A percentile compares a stretch with the other conserved stretches of the same genome.
Conservation (phyloP, 2,329 filamentous ascomycete species). For the Purpureocillium takamizusanense region DNA sequence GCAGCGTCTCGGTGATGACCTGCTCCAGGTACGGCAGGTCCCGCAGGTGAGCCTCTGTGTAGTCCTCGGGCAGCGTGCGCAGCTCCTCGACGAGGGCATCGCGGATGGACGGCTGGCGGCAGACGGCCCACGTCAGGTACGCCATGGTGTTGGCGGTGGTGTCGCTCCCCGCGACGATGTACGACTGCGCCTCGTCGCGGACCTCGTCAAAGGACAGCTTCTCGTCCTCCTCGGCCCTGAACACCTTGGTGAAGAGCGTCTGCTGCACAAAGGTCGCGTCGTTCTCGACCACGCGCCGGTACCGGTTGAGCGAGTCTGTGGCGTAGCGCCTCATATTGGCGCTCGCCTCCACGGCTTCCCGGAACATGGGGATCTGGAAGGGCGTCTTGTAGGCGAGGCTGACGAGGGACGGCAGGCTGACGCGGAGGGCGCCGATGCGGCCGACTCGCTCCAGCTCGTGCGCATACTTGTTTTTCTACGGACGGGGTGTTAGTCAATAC, state of each 20-base stretch:
- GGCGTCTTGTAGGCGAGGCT: constrained; percentile 10
- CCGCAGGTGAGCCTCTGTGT: constrained; percentile 10
- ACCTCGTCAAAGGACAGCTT: constrained; percentile 22
- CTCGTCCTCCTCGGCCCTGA: constrained; percentile 22
- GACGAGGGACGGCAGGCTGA: constrained; percentile 18
- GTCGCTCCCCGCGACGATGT: constrained; percentile 42
- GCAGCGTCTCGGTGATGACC: constrained; percentile 35
- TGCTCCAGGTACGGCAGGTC: constrained; percentile 29
- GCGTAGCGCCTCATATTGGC: constrained; percentile 15
- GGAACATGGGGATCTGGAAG: constrained; percentile 14
- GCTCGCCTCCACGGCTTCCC: constrained; percentile 3
- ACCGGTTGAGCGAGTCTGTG: constrained; percentile 16
- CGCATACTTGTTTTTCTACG: constrained; percentile 27
- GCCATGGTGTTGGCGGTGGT: constrained; percentile 42
- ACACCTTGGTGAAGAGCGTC: constrained; percentile 28
- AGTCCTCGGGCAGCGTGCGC: constrained; percentile 18
- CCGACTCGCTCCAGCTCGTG: constrained; percentile 23
- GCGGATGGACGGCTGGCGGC: constrained; percentile 17
- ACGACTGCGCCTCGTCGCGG: constrained; percentile 26
- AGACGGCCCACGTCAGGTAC: constrained; percentile 33
- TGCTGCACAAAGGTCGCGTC: constrained; percentile 12
- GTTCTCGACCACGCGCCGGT: constrained; percentile 13
- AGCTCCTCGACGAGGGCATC: constrained; percentile 25
- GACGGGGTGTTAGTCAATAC: no score
- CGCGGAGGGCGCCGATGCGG: constrained; percentile 12